Evolutionary conservation across 2,329 filamentous ascomycete species (phyloP).

Genomic region (Colletotrichum sp.): DNA sequence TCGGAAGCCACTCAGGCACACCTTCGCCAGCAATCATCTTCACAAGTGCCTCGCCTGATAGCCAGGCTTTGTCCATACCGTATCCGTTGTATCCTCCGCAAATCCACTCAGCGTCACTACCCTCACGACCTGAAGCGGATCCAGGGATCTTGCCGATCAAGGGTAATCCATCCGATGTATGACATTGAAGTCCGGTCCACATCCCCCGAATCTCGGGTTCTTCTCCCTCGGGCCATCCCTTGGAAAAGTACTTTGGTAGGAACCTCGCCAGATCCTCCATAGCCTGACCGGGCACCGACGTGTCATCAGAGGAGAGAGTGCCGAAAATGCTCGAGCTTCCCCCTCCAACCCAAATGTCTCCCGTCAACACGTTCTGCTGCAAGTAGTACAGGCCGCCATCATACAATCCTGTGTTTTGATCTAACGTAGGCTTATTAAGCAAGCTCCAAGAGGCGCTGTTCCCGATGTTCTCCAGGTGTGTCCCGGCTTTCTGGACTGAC

Average conservation of each 20-base stretch:
- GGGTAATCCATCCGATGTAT: background rate
- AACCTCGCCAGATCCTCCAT: background rate
- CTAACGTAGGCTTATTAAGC: background rate
- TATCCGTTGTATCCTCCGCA: background rate
- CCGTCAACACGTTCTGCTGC: background rate
- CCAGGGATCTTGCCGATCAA: background rate
- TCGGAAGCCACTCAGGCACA: background rate
- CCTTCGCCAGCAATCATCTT: background rate
- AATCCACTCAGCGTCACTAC: background rate
- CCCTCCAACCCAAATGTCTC: background rate
- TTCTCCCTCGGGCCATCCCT: background rate
- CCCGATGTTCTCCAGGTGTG: rapidly evolving
- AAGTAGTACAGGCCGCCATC: background rate
- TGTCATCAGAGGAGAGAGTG: background rate
- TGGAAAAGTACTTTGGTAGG: background rate
- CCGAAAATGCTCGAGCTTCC: background rate
- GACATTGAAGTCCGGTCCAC: background rate
- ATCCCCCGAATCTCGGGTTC: background rate
- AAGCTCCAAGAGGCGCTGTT: background rate
- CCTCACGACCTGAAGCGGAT: background rate
- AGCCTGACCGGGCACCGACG: background rate
- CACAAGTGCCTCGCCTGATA: background rate
- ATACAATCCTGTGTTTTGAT: background rate
- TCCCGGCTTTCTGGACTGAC: background rate
- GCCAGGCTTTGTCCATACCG: background rate